Percentiles rank a stretch among this genome's conserved stretches.
phyloP scores from a whole-genome alignment of 1,139 yeast genomes.

The Saccharomyces pastorianus region DNA sequence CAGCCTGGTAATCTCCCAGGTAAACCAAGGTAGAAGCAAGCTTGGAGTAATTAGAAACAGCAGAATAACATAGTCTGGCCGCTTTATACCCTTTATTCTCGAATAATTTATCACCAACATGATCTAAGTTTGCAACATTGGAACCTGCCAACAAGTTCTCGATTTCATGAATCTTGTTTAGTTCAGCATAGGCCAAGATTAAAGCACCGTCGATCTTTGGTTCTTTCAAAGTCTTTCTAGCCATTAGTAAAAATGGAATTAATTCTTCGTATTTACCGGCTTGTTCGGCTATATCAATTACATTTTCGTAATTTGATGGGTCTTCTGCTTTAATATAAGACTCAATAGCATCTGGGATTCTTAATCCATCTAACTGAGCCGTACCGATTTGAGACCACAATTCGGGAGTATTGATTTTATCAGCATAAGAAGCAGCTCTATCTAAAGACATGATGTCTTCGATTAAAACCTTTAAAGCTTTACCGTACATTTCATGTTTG shows the following conservation, averaged over 20 bases:
- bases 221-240: constrained; percentile 88
- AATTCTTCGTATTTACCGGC: constrained; percentile 96
- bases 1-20: constrained; percentile 86
- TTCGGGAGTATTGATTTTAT: constrained; percentile 75
- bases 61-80: constrained; percentile 79
- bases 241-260: constrained; percentile 80
- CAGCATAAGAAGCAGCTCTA: constrained; percentile 91
- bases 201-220: constrained; percentile 89
- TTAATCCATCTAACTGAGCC: constrained; percentile 90
- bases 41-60: constrained; percentile 88
- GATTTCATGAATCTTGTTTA: constrained; percentile 69
- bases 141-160: constrained; percentile 77
- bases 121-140: constrained; percentile 87
- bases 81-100: constrained; percentile 81
- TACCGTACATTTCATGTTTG: constrained; percentile 66
- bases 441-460: constrained; percentile 91
- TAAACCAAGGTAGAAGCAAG: constrained; percentile 92
- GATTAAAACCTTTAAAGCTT: constrained; percentile 84
- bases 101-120: constrained; percentile 86
- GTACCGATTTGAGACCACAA: constrained; percentile 94
- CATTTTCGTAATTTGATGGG: constrained; percentile 83
- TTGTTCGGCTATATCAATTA: constrained; percentile 89
- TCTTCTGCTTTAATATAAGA: constrained; percentile 87
- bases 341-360: constrained; percentile 84
- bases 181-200: constrained; percentile 76